Base-by-base conservation (phyloP, 768 basidiomycete genomes). In the Panaeolus cyanescens region DNA sequence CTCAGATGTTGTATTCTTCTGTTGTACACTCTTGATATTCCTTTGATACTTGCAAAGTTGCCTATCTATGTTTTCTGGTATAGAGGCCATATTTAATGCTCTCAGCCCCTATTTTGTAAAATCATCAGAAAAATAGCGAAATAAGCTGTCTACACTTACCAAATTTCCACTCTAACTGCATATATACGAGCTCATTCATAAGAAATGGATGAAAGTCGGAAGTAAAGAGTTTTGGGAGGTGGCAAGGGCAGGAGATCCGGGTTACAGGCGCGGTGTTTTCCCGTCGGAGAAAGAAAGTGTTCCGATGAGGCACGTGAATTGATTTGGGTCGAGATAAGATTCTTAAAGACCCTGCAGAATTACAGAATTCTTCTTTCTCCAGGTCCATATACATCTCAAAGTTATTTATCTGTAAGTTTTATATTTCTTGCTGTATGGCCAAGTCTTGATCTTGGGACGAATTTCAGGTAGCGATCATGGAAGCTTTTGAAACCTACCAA, bases 401-500 rank as follows among this genome's bases (percentile, higher is more conserved):
- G 25, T 50, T 15, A 7, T 50, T 12, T 50, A 28, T 12, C 25
- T 28, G 45, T 50, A 50, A 50, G 45, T 4, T 13, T 13, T 15
- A 5, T 8, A n/a, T n/a, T n/a, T n/a, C n/a, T n/a, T n/a, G n/a
- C n/a, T n/a, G n/a, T n/a, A n/a, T n/a, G n/a, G n/a, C n/a, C n/a
- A n/a, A n/a, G n/a, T n/a, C n/a, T n/a, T n/a, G n/a, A n/a, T n/a
- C n/a, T n/a, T n/a, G n/a, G n/a, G 25, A 25, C 3, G 4, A 28
- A 6, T 28, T 28, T 9, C 12, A 50, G 45, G 15, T 17, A 8
- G 15, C 25, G 6, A 28, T 4, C 25, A 88, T 90, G 89, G 89
- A 90, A 58, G 75, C 76, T 36, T 85, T 85, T 63, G 82, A 92
- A 67, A 87, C 84, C 1, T 93, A 93, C 65, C 91, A 92, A 68